Percentiles rank a stretch among this genome's conserved stretches.
Evolutionary conservation across 2,329 filamentous ascomycete genomes (phyloP).

Genomic region (Sporothrix brunneoviolacea): DNA sequence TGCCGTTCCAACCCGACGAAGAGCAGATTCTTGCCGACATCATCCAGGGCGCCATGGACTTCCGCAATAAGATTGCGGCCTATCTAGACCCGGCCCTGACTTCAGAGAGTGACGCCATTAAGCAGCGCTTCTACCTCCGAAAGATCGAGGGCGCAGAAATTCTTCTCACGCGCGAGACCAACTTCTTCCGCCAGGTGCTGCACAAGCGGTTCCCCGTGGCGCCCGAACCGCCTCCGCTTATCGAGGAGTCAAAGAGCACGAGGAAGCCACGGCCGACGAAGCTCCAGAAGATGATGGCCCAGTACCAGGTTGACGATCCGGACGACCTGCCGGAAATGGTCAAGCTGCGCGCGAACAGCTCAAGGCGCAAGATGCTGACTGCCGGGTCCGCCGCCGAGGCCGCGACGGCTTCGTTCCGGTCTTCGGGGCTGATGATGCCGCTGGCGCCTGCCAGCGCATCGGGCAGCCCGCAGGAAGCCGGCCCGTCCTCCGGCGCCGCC

Average conservation of each 20-base stretch:
- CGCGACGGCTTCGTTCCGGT: conserved; percentile 15
- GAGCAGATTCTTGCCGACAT: conserved; percentile 82
- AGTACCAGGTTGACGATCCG: conserved; percentile 81
- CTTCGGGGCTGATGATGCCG: conserved; percentile 8
- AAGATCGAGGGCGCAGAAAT: conserved; percentile 98
- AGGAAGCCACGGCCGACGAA: conserved; percentile 95
- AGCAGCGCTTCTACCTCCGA: conserved; percentile 88
- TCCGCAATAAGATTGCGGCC: conserved; percentile 72
- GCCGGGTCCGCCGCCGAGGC: conserved; percentile 44
- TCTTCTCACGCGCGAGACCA: conserved; percentile 85
- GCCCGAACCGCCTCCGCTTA: conserved; percentile 73
- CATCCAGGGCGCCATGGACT: conserved; percentile 74
- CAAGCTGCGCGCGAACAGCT: conserved; percentile 67
- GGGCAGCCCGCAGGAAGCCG: too few species aligned
- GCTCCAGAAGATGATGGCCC: conserved; percentile 86
- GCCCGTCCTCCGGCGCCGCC: background rate
- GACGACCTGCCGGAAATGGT: conserved; percentile 83
- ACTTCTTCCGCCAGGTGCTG: conserved; percentile 91
- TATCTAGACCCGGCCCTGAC: conserved; percentile 77
- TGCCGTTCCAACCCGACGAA: conserved; percentile 95
- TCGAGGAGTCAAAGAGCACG: conserved; percentile 84
- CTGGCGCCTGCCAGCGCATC: conserved; percentile 7
- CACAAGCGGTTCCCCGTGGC: conserved; percentile 94
- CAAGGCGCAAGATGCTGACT: conserved; percentile 64
- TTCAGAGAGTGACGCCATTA: conserved; percentile 71